Evolutionary conservation across 805 yeast genomes (phyloP).

Genomic region (Brettanomyces sp.): DNA sequence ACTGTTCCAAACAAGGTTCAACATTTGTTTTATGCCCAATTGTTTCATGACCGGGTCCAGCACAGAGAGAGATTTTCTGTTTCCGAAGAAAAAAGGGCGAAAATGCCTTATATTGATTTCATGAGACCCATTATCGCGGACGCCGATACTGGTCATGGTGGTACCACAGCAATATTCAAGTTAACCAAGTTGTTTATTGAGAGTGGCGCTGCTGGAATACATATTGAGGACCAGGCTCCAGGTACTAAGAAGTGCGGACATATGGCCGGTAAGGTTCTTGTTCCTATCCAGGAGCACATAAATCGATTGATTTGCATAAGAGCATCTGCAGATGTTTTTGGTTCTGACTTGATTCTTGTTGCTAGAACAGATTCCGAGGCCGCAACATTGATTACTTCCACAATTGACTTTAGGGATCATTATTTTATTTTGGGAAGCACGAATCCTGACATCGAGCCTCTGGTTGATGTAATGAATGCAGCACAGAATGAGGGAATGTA

Average conservation of each 20-base stretch:
- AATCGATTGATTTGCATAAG: conserved; percentile 90
- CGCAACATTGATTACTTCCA: conserved; percentile 87
- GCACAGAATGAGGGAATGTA: conserved; percentile 71
- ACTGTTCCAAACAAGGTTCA: conserved; percentile 98
- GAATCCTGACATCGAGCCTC: conserved; percentile 67
- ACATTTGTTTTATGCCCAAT: conserved; percentile 92
- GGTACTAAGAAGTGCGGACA: conserved; percentile 99
- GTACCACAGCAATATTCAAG: conserved; percentile 91
- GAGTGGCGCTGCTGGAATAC: conserved; percentile 98
- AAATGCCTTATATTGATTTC: conserved; percentile 72
- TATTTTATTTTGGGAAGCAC: conserved; percentile 87
- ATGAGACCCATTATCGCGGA: conserved; percentile 94
- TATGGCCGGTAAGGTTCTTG: conserved; percentile 97
- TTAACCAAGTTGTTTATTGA: conserved; percentile 93
- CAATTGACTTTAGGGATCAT: conserved; percentile 92
- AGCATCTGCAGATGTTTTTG: conserved; percentile 89
- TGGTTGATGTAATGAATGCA: conserved; percentile 67
- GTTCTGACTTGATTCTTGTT: conserved; percentile 75
- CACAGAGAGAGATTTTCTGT: conserved; percentile 67
- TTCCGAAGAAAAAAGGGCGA: conserved; percentile 55
- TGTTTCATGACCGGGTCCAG: conserved; percentile 96
- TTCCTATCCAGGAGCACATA: conserved; percentile 96
- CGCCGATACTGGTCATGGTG: conserved; percentile 99
- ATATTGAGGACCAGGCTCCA: conserved; percentile 98
- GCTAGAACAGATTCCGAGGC: conserved; percentile 98